Evolutionary conservation across 176 grass and related monocot genomes (phyloP), one percentile per base, ranked within the genome.

Genomic region (Musa beccarii): DNA sequence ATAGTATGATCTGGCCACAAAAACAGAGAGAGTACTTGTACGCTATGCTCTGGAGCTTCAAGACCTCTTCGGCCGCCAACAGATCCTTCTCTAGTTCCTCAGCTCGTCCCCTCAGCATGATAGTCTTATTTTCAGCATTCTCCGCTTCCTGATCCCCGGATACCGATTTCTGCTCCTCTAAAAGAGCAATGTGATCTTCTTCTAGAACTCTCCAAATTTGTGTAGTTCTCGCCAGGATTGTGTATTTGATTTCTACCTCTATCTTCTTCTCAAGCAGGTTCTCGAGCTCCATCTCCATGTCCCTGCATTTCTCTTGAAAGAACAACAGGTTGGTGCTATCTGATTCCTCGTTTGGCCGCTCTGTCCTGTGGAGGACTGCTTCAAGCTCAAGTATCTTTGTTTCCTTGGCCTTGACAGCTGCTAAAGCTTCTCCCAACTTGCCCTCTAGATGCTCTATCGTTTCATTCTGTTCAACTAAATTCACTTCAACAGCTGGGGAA

Each of bases 81-180:
- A 89, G 84, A 67, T 89, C 90, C 53, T 79, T 83, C 82, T 83
- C 82, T 66, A 92, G 29, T 19, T 75, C 80, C 63, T 89, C 82
- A 24, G 82, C 74, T 81, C 83, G 71, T 62, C 78, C 54, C 10
- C 83, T 89, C 21, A 87, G 67, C 79, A 79, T 76, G 49, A 83
- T 19, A 53, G 79, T 81, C 82, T 81, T 87, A 29, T 52, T 73
- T 57, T 89, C 80, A 2, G 79, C 84, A 56, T 85, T 85, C 56
- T 66, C 75, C 11, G 85, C 77, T 74, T 74, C 81, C 28, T 26
- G 80, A 1, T 84, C 66, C 3, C 16, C 23, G 2, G 69, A 26
- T 3, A 68, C 59, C 26, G 68, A 57, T 74, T 69, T 85, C 61
- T 93, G 82, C 79, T 93, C 87, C 51, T 87, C 63, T 49, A 87